Percentiles rank a stretch among this genome's conserved stretches.
Evolutionary conservation across 768 basidiomycete genomes (phyloP).

Genomic region (Inosperma sp.): DNA sequence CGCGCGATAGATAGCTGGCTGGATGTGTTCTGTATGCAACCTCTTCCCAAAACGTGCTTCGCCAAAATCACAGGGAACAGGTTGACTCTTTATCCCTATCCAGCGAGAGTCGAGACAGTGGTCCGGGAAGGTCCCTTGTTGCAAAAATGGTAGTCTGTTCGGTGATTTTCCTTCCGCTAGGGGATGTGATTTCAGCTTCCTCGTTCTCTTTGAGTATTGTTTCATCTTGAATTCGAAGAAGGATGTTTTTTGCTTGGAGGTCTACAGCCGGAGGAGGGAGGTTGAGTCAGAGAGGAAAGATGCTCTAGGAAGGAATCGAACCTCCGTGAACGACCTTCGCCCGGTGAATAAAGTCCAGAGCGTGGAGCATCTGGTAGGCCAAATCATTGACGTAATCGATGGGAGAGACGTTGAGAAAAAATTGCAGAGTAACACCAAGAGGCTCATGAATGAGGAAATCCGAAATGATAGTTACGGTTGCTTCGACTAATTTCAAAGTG

Average conservation of each 20-base stretch:
- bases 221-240: conserved; percentile 15
- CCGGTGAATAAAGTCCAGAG: conserved; percentile 15
- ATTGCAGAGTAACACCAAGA: conserved; percentile 3
- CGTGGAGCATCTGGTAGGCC: conserved; percentile 8
- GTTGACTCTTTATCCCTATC: conserved; percentile 17
- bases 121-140: conserved; percentile 7
- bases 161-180: conserved; percentile 14
- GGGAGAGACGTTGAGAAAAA: conserved; percentile 1
- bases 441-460: conserved; percentile 15
- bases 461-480: conserved; percentile 5
- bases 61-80: conserved; percentile 20
- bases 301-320: background rate
- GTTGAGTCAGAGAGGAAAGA: background rate
- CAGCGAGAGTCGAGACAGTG: conserved; percentile 25
- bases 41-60: conserved; percentile 10
- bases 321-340: conserved; percentile 19
- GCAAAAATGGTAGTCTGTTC: conserved; percentile 14
- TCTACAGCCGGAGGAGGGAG: conserved; percentile 10
- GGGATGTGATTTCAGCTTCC: conserved; percentile 12
- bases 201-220: conserved; percentile 13
- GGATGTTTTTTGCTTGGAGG: conserved; percentile 18
- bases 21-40: conserved; percentile 14
- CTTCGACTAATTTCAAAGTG: conserved; percentile 8
- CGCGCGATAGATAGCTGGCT: conserved; percentile 25
- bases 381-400: background rate